Base-by-base conservation (phyloP, 1,139 yeast species). In the Arxiozyma slooffiae region DNA sequence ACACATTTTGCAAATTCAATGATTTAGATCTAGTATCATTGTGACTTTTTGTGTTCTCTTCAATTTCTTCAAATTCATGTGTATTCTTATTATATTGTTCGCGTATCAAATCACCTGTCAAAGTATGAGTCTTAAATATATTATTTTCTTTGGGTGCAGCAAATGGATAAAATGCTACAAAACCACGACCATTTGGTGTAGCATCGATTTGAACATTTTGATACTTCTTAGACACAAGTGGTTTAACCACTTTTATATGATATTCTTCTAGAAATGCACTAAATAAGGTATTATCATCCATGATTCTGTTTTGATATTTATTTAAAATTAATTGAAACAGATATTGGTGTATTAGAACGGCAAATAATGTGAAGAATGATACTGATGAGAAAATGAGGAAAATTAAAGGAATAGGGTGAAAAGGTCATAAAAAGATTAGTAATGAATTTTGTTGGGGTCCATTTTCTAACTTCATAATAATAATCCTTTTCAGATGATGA, bases 201-300 rank as follows among this genome's bases (percentile, higher is more conserved):
- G 88, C 81, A 63, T 85, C 90, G 11, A 83, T 72, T 46, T 78
- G 73, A 3, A 78, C 89, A 59, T 85, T 89, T 56, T 82, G 78
- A 50, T 75, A 74, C 49, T 74, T 66, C 8, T 74, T 73, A 7
- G 80, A 73, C 1, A 79, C 67, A 50, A 76, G 75, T 3, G 90
- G 89, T 47, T 75, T 75, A n/a, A 84, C 85, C 55, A 75, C 79
- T 61, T 84, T 84, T 42, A 73, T 68, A 56, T 82, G 78, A 60
- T 81, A 81, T 59, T 85, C 94, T 38, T 74, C 75, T 53, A 81
- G 72, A 60, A 80, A 78, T 58, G 84, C 88, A 54, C 76, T 79
- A 55, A 76, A 77, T 7, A 85, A 61, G 14, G 82, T 71, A 50
- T 78, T 79, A 55, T 80, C 82, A 64, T 85, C 92, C 48, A 73